Percentiles rank a stretch among this genome's conserved stretches.
Conservation (phyloP, 1,284 basidiomycete genomes). For the Fomitiporia mediterranea region DNA sequence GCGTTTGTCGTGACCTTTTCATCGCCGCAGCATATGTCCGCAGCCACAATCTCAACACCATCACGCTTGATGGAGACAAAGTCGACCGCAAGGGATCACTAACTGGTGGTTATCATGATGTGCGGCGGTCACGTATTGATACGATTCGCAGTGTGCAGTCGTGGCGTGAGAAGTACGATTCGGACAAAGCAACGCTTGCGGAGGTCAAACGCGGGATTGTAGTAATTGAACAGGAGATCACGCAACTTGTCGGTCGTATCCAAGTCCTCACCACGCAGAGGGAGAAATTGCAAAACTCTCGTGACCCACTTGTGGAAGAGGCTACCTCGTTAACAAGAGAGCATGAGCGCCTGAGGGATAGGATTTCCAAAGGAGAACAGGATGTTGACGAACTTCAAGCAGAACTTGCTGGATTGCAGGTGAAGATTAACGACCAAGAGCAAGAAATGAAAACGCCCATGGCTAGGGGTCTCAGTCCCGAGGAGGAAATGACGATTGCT, state of each 20-base stretch:
- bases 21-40: slow-evolving; percentile 94
- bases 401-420: slow-evolving; percentile 57
- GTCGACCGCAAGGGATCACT: slow-evolving; percentile 95
- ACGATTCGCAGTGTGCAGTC: slow-evolving; percentile 73
- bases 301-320: slow-evolving; percentile 67
- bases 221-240: slow-evolving; percentile 85
- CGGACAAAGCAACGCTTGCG: slow-evolving; percentile 57
- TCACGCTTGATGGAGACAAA: slow-evolving; percentile 97
- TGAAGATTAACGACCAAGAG: slow-evolving; percentile 60
- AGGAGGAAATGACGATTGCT: slow-evolving; percentile 71
- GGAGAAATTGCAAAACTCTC: slow-evolving; percentile 63
- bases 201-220: slow-evolving; percentile 73
- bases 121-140: slow-evolving; percentile 86
- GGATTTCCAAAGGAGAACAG: slow-evolving; percentile 63
- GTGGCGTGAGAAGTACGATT: slow-evolving; percentile 73
- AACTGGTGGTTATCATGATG: slow-evolving; percentile 95
- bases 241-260: slow-evolving; percentile 68
- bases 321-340: slow-evolving; percentile 60
- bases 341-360: slow-evolving; percentile 62
- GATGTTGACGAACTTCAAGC: slow-evolving; percentile 69
- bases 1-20: slow-evolving; percentile 89
- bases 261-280: slow-evolving; percentile 70
- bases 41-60: slow-evolving; percentile 92
- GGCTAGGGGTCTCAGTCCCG: slow-evolving; percentile 64
- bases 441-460: slow-evolving; percentile 77